Conservation (phyloP, 106 monocot species). For the Cymbidium sinense region DNA sequence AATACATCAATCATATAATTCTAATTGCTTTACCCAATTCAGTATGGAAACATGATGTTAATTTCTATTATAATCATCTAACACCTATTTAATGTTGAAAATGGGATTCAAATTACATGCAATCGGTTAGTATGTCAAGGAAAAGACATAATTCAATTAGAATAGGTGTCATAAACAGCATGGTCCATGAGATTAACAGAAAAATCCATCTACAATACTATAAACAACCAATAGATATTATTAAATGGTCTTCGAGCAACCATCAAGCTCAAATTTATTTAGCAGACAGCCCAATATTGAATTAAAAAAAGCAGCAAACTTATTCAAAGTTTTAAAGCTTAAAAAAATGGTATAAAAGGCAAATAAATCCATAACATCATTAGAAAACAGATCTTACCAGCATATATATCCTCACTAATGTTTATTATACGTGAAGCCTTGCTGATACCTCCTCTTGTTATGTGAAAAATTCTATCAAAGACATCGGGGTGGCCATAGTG, state of each 20-base stretch:
- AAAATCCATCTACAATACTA: not conserved
- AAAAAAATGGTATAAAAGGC: not conserved
- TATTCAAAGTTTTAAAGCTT: not conserved
- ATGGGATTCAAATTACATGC: not conserved
- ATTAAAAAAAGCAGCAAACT: not conserved
- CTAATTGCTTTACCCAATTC: not conserved
- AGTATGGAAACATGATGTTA: not conserved
- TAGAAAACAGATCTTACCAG: slow-evolving; percentile 34
- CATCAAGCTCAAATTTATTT: not conserved
- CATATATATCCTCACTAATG: slow-evolving; percentile 91
- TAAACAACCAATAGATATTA: not conserved
- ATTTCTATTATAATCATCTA: not conserved
- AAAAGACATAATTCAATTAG: not conserved
- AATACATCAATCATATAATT: not conserved
- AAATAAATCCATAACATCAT: not conserved
- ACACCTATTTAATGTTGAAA: not conserved
- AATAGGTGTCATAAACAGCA: not conserved
- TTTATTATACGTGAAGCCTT: slow-evolving; percentile 89
- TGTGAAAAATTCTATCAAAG: slow-evolving; percentile 88
- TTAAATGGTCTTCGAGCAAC: not conserved
- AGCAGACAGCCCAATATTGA: not conserved
- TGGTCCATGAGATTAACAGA: not conserved
- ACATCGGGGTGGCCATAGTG: slow-evolving; percentile 97
- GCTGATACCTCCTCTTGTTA: slow-evolving; percentile 90
- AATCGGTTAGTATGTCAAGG: not conserved